Percentiles rank a stretch among this genome's conserved stretches.
phyloP scores from a whole-genome alignment of 352 stramenopile genomes.

The Globisporangium acanthophoron region DNA sequence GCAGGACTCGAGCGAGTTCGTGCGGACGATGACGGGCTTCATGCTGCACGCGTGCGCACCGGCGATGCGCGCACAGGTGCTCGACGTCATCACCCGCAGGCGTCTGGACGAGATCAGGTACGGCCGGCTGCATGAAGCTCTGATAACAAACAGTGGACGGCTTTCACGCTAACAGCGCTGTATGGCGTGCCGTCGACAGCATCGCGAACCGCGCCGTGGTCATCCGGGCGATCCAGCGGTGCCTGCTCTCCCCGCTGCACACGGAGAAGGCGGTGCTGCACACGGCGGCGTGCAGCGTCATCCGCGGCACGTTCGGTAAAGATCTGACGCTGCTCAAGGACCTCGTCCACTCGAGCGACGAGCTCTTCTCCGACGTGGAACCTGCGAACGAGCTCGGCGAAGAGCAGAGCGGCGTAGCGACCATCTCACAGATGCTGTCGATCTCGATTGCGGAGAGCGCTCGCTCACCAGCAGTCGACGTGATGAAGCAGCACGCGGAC shows the following conservation, averaged over 20 bases:
- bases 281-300: conserved; percentile 60
- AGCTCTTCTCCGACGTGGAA: conserved; percentile 31
- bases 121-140: not conserved
- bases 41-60: conserved; percentile 73
- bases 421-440: not conserved
- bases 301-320: conserved; percentile 58
- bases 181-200: conserved; percentile 8
- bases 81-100: conserved; percentile 70
- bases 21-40: conserved; percentile 80
- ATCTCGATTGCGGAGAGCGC: not conserved
- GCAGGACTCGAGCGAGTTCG: conserved; percentile 66
- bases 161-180: no score
- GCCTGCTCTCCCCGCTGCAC: conserved; percentile 61
- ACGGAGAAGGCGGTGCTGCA: conserved; percentile 63
- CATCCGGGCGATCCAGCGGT: conserved; percentile 74
- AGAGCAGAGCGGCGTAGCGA: not conserved
- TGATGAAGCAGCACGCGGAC: not conserved
- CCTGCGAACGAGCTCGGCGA: not conserved
- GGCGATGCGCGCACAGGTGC: conserved; percentile 52
- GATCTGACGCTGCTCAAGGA: conserved; percentile 79
- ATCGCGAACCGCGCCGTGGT: conserved; percentile 72
- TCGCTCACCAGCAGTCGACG: not conserved
- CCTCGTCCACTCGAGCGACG: conserved; percentile 65
- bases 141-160: no score
- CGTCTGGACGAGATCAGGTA: conserved; percentile 62